A percentile compares a stretch with the other conserved stretches of the same genome.
Conservation (phyloP, 192 early-diverging fungal genomes). For the Podochytrium sp. region DNA sequence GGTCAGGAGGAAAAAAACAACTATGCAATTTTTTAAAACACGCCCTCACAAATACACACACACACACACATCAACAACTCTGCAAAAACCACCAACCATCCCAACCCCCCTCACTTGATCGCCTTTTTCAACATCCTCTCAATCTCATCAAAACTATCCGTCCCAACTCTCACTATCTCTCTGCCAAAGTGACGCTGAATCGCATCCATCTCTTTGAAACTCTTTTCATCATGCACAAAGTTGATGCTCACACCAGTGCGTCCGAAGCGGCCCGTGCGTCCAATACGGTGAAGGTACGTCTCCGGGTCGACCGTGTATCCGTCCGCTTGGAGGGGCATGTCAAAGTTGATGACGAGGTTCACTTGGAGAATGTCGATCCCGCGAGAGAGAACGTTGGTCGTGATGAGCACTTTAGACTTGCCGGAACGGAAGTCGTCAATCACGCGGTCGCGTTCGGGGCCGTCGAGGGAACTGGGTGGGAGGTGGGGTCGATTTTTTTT, state of each 20-base stretch:
- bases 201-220: conserved; percentile 75
- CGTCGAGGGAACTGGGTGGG: conserved; percentile 62
- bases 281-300: conserved; percentile 97
- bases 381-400: conserved; percentile 95
- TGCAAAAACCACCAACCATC: neutral
- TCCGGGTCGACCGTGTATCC: conserved; percentile 77
- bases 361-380: conserved; percentile 98
- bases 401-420: conserved; percentile 89
- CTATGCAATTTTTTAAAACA: too few species aligned
- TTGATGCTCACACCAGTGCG: conserved; percentile 93
- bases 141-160: conserved; percentile 80
- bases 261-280: conserved; percentile 96
- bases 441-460: conserved; percentile 80
- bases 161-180: conserved; percentile 79
- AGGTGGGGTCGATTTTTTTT: too few species aligned
- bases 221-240: conserved; percentile 84
- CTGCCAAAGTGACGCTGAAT: conserved; percentile 83
- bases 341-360: conserved; percentile 95
- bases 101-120: conserved; percentile 31
- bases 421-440: conserved; percentile 94
- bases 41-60: neutral
- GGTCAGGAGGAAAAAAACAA: neutral
- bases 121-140: conserved; percentile 87
- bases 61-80: neutral
- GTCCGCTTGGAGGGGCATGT: conserved; percentile 78